These are phyloP conservation scores for Ceratocystis lukuohia DNA, from an alignment of 2,329 filamentous ascomycete genomes.

Conservation along the genomic window DNA sequence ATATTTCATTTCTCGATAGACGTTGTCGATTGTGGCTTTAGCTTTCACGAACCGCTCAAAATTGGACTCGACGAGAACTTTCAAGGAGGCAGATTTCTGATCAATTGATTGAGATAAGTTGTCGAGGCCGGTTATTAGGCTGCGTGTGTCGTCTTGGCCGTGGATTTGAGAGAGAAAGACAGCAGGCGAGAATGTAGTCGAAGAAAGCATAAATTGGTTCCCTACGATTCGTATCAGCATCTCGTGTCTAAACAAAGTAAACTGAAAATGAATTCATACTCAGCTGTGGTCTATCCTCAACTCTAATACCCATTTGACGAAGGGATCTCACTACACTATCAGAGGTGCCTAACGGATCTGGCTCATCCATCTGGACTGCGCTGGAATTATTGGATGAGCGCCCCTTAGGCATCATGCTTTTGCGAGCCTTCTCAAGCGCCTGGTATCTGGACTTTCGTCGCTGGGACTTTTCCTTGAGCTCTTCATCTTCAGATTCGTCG, in stretches of 20 bases:
- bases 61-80: slow-evolving; percentile 91
- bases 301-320: slow-evolving; percentile 58
- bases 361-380: slow-evolving; percentile 79
- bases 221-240: slow-evolving; percentile 33
- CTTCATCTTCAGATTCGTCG: slow-evolving; percentile 50
- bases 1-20: slow-evolving; percentile 95
- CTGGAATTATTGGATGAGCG: slow-evolving; percentile 34
- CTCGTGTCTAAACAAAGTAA: background rate
- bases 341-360: slow-evolving; percentile 76
- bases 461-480: slow-evolving; percentile 35
- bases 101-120: slow-evolving; percentile 85
- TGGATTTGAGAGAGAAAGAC: slow-evolving; percentile 90
- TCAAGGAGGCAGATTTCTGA: slow-evolving; percentile 92
- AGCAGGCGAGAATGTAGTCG: slow-evolving; percentile 85
- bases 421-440: slow-evolving; percentile 61
- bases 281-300: slow-evolving; percentile 71
- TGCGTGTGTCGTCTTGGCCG: slow-evolving; percentile 67
- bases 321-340: slow-evolving; percentile 77
- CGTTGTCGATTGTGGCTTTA: slow-evolving; percentile 95
- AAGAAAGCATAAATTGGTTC: slow-evolving; percentile 89
- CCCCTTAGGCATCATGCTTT: slow-evolving; percentile 44
- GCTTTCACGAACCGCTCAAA: slow-evolving; percentile 96
- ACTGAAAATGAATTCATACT: slow-evolving; percentile 38
- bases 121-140: slow-evolving; percentile 68
- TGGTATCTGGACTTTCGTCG: slow-evolving; percentile 69